These are phyloP conservation scores for Cladochytrium replicatum DNA, from an alignment of 192 early-diverging fungal genomes.

Conservation along the genomic window DNA sequence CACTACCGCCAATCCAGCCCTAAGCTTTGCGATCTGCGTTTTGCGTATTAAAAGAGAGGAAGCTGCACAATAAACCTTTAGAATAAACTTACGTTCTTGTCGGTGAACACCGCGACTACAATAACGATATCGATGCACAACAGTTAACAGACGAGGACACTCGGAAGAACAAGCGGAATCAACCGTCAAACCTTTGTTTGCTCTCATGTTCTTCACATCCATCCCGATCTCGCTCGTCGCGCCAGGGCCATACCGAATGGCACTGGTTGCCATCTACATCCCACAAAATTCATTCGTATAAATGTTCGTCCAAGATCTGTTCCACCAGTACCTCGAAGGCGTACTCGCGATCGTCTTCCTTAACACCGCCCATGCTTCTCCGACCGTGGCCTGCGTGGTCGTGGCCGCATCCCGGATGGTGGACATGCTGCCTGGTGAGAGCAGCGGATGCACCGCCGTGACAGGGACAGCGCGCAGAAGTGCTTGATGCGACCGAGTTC, in stretches of 20 bases:
- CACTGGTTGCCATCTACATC: conserved; percentile 75
- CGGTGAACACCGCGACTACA: conserved; percentile 74
- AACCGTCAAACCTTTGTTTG: conserved; percentile 56
- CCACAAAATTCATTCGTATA: neutral
- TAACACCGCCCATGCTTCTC: too few relatives aligned
- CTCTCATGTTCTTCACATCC: conserved; percentile 67
- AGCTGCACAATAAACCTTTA: too few relatives aligned
- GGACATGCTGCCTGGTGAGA: too few relatives aligned
- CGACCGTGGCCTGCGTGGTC: too few relatives aligned
- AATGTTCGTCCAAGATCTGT: neutral
- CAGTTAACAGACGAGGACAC: neutral
- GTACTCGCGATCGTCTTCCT: conserved; percentile 23
- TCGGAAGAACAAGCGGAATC: neutral
- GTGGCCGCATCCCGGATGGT: too few relatives aligned
- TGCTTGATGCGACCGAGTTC: too few relatives aligned
- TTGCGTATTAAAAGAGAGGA: too few relatives aligned
- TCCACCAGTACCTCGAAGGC: conserved; percentile 28
- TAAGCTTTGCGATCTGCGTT: conserved; percentile 53
- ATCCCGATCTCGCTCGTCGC: conserved; percentile 77
- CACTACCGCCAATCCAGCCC: conserved; percentile 62
- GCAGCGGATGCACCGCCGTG: too few relatives aligned
- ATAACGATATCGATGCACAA: neutral
- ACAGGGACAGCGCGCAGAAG: too few relatives aligned
- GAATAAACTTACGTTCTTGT: conserved; percentile 49
- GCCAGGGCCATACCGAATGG: conserved; percentile 75